Base-by-base conservation (phyloP, 208 protist genomes). In the Trichomonas vaginalis region DNA sequence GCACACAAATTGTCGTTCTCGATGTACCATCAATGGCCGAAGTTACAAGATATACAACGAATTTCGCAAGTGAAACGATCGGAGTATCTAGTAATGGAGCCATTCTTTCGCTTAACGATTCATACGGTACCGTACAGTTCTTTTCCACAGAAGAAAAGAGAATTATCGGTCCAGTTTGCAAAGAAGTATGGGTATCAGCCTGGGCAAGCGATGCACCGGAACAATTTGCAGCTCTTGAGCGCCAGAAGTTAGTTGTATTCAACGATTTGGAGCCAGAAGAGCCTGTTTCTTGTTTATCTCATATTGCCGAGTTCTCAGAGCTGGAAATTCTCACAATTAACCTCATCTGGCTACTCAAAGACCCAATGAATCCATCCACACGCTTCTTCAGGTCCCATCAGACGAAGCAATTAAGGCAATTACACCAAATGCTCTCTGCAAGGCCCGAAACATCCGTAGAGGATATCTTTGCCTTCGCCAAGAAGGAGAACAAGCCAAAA, bases 311-410 rank as follows among this genome's bases (percentile, higher is more conserved):
- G 70, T 99, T 99, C 97, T 97, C 97, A 45, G 96, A 98, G 45
- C 97, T 99, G 32, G 98, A 98, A 56, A 97, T 99, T 32, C 97
- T 98, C 17, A 96, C 97, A 0, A 96, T 98, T 86, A 97, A 98
- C 86, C 96, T 99, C 27, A 98, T 99, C 96, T 98, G 99, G 88
- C 97, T 99, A 46, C 98, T 99, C 97, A 95, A 97, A 14, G 97
- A 98, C 90, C 98, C 98, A 35, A 98, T 99, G 95, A 95, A 97
- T 23, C 98, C 98, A 2, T 96, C 96, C 0, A 98, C 97, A 96
- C 98, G 98, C 39, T 97, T 97, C 96, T 95, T 99, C 9, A 95
- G 98, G 9, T 97, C 98, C 47, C 98, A 98, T 95, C 98, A 99
- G 95, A 98, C 97, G 21, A 97, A 98, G 87, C 96, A 97, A 35